Base-by-base conservation (phyloP, 176 grass and related monocot species). In the Ensete glaucum region DNA sequence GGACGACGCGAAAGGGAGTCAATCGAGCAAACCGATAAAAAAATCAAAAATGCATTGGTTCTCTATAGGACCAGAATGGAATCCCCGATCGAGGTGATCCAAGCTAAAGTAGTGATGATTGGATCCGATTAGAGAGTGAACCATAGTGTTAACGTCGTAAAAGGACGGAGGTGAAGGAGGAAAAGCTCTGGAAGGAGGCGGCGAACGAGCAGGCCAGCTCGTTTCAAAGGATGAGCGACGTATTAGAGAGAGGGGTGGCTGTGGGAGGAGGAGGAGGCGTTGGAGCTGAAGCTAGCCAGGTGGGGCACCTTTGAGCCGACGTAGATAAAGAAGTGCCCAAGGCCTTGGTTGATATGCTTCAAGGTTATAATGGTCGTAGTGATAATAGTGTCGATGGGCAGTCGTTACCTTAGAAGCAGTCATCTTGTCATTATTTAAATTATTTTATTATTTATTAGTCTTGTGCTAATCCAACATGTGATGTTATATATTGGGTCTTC, bases 111-210 rank as follows among this genome's bases (percentile, higher is more conserved):
- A 20, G 0, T 74, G 81, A 0, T 67, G 27, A 53, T 77, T 78
- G 1, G 24, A 25, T 15, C 52, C 10, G 16, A 79, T 53, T 2
- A 17, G 64, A 0, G 89, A 78, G 24, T 25, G 24, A 25, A 25
- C 1, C 24, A 25, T 0, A 25, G 24, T 25, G 24, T 25, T 25
- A 25, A 25, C 1, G 24, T 25, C 1, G 24, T 25, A 90, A 88
- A 19, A 82, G 81, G 15, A 50, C 72, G 2, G 89, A 77, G 54
- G 87, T 27, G 81, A 88, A 96, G 69, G 89, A 96, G 14, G 72
- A 68, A 19, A 89, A 90, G 71, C 83, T 88, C 78, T 92, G 77
- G 43, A 97, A 87, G 67, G 83, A 79, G 73, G 85, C 79, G 0
- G 76, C 78, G 24, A 57, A 53, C 25, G 68, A 29, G 52, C 67